Evolutionary conservation across 2,329 filamentous ascomycete species (phyloP).

Genomic region (Sclerotinia glacialis): DNA sequence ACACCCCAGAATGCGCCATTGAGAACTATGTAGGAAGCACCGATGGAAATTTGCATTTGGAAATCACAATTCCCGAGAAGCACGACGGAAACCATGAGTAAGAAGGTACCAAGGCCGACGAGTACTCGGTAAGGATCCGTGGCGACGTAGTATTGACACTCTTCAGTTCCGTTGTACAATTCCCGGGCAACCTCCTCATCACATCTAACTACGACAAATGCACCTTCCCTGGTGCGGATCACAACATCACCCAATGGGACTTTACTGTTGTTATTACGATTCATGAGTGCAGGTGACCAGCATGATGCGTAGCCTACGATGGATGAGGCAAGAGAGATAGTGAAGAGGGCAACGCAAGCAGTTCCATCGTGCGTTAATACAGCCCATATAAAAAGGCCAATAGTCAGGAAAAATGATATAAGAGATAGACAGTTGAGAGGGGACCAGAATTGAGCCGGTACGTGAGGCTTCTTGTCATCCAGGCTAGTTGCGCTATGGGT

Average conservation of each 20-base stretch:
- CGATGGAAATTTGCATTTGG: constrained; percentile 58
- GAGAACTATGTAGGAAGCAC: constrained; percentile 55
- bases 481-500: constrained; percentile 26
- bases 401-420: constrained; percentile 50
- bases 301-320: constrained; percentile 56
- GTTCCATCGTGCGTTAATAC: constrained; percentile 48
- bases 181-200: constrained; percentile 61
- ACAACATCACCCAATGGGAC: constrained; percentile 56
- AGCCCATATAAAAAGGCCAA: constrained; percentile 48
- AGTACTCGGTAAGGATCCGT: constrained; percentile 48
- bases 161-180: constrained; percentile 59
- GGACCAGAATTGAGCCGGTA: constrained; percentile 50
- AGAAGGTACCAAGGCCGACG: constrained; percentile 56
- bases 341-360: constrained; percentile 50
- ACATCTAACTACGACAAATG: constrained; percentile 57
- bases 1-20: constrained; percentile 57
- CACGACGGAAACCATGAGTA: constrained; percentile 61
- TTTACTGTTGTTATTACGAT: constrained; percentile 47
- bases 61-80: constrained; percentile 62
- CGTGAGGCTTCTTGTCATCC: constrained; percentile 46
- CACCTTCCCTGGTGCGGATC: constrained; percentile 58
- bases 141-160: constrained; percentile 55
- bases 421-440: constrained; percentile 54
- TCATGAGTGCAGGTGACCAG: constrained; percentile 56
- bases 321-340: constrained; percentile 53